Evolutionary conservation across 192 early-diverging fungal genomes (phyloP).

Genomic region (Entomortierella lignicola): DNA sequence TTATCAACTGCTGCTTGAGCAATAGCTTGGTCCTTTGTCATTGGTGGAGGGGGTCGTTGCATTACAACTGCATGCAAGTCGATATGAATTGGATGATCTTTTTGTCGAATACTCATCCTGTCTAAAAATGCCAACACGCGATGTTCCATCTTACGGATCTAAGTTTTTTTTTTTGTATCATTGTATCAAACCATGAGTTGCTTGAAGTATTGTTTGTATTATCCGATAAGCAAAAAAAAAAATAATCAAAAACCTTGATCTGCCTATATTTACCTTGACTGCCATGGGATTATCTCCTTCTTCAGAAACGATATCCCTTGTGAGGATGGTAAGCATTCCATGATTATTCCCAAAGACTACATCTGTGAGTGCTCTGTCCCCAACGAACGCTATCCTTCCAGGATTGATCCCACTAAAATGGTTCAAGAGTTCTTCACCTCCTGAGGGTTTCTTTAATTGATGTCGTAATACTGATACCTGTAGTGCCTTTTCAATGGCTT

Average conservation of each 20-base stretch:
- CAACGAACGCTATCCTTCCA: slow-evolving; percentile 76
- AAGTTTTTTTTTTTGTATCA: no score
- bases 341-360: slow-evolving; percentile 84
- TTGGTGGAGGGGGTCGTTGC: slow-evolving; percentile 1
- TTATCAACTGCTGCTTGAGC: not conserved
- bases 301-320: slow-evolving; percentile 72
- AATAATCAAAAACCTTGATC: not conserved
- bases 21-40: slow-evolving; percentile 23
- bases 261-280: slow-evolving; percentile 41
- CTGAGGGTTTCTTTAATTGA: slow-evolving; percentile 78
- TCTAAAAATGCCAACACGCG: slow-evolving; percentile 26
- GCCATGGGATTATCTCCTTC: slow-evolving; percentile 86
- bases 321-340: slow-evolving; percentile 80
- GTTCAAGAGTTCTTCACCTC: slow-evolving; percentile 68
- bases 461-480: slow-evolving; percentile 41
- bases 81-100: slow-evolving; percentile 20
- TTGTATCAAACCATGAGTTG: no score
- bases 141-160: slow-evolving; percentile 49
- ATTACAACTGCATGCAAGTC: slow-evolving; percentile 17
- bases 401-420: slow-evolving; percentile 60
- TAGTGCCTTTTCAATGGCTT: slow-evolving; percentile 30
- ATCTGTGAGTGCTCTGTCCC: slow-evolving; percentile 91
- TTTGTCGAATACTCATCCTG: slow-evolving; percentile 27
- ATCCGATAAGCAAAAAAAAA: no score
- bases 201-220: no score